These are phyloP conservation scores for Capsicum chinense DNA, from an alignment of 257 asterid genomes.

Conservation along the genomic window DNA sequence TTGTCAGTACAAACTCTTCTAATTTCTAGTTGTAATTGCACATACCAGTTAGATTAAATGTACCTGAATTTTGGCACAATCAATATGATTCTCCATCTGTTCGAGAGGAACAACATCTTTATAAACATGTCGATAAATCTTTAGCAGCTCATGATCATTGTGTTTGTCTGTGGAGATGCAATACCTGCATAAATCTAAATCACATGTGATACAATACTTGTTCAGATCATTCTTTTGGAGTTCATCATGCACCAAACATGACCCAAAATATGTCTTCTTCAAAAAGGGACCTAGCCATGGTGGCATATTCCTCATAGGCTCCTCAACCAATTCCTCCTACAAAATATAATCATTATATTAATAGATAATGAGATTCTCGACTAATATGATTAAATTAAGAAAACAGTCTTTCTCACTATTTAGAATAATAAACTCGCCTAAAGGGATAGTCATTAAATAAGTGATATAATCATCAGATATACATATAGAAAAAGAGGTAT, in stretches of 20 bases:
- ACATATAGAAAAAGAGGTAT: background rate
- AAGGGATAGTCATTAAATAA: background rate
- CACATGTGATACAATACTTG: constrained; percentile 47
- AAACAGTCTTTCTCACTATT: background rate
- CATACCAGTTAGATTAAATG: background rate
- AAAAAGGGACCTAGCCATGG: constrained; percentile 44
- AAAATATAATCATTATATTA: constrained; percentile 7
- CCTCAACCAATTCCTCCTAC: background rate
- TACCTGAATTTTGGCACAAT: constrained; percentile 41
- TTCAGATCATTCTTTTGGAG: constrained; percentile 44
- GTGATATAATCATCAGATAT: background rate
- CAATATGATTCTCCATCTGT: constrained; percentile 32
- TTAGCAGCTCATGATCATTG: constrained; percentile 32
- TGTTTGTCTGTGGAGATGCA: constrained; percentile 42
- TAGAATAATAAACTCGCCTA: background rate
- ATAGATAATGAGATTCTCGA: background rate
- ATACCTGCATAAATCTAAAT: constrained; percentile 40
- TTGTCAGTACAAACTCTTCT: no score
- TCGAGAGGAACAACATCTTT: constrained; percentile 42
- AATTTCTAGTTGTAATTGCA: background rate
- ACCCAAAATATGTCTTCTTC: constrained; percentile 44
- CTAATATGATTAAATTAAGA: background rate
- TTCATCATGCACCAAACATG: constrained; percentile 39
- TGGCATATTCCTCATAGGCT: constrained; percentile 24
- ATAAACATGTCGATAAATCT: constrained; percentile 41